Base-by-base conservation (phyloP, 2,329 filamentous ascomycete species). In the Huntiella bhutanensis region DNA sequence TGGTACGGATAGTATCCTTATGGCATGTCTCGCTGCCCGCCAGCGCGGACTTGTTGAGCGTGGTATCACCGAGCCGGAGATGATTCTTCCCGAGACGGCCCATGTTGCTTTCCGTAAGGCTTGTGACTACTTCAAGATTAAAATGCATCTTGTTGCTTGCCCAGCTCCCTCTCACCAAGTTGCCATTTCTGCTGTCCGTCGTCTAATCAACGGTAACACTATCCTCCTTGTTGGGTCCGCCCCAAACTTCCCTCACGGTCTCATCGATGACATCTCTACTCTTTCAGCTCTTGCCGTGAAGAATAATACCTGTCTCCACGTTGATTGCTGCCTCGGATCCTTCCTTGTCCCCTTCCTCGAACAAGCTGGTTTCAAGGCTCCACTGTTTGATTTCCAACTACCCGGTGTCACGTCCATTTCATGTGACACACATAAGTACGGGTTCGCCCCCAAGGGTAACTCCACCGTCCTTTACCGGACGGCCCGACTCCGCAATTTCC, bases 351-450 rank as follows among this genome's bases (percentile, higher is more conserved):
- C 91, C 1, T 85, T 88, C 66, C 80, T 98, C 38, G 79, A 86
- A 52, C 83, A 82, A 58, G 86, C 91, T n/a, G 91, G 91, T 39
- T 96, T 94, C 61, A 84, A 92, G 52, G 73, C 82, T 16, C 77
- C 81, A 54, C 77, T 77, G 4, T 96, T 96, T 58, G 91, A 98
- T 62, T 98, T 98, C 73, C 77, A 82, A 47, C 77, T 92, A 49
- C 85, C 83, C 54, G 91, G 91, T 55, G 91, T 98, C 34, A 95
- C 88, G 3, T 88, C 81, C 61, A 96, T 98, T 61, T 86, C 79
- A 54, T 92, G 87, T 61, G 91, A 98, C 60, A 98, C 91, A 2
- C 91, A 98, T 72, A 98, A 98, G 62, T 98, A 98, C 60, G 91
- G 91, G 34, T 98, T 98, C 59, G 91, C 91, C 1, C 91, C 91